Conservation (phyloP, 148 eudicot genomes). For the Camellia lanceoleosa region DNA sequence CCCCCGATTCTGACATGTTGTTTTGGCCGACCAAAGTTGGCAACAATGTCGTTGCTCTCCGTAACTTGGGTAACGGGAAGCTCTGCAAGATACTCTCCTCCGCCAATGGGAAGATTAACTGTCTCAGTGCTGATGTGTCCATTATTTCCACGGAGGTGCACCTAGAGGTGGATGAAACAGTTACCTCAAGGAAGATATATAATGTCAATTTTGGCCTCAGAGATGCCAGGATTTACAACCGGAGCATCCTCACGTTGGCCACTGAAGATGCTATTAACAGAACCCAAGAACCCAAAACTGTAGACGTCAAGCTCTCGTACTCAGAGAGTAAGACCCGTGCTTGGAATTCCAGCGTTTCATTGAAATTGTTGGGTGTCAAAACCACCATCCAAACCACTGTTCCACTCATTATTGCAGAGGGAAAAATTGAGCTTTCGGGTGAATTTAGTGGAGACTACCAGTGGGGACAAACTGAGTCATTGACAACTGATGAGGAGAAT, state of each 20-base stretch:
- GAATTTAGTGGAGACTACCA: background rate
- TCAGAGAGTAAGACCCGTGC: background rate
- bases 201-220: background rate
- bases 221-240: conserved; percentile 4
- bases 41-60: conserved; percentile 7
- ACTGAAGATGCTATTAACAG: background rate
- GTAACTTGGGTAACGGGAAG: background rate
- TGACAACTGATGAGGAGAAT: background rate
- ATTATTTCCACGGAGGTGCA: background rate
- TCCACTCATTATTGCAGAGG: background rate
- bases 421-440: background rate
- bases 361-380: conserved; percentile 2
- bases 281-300: background rate
- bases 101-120: background rate
- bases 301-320: background rate
- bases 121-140: background rate
- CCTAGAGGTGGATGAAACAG: conserved; percentile 11
- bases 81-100: conserved; percentile 2
- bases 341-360: conserved; percentile 4
- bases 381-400: background rate
- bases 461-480: conserved; percentile 9
- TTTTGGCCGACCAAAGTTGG: background rate
- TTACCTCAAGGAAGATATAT: background rate
- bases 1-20: background rate
- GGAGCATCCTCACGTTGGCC: background rate